Evolutionary conservation across 2,329 filamentous ascomycete genomes (phyloP).

Genomic region (Tolypocladium album): DNA sequence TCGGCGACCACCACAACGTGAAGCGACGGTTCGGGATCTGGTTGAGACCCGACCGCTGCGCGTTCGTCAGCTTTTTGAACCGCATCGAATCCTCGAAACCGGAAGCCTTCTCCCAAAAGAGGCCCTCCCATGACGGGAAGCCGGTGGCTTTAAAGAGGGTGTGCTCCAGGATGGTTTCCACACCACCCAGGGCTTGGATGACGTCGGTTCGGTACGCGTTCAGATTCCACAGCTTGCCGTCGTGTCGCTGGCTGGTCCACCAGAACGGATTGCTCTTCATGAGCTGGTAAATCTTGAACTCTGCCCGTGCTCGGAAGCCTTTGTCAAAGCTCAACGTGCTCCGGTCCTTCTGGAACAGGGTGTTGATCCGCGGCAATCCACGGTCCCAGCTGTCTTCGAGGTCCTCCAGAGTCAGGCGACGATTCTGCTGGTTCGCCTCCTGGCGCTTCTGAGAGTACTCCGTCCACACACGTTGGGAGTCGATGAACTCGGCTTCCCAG

Average conservation of each 20-base stretch:
- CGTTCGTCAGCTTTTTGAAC: conserved; percentile 98
- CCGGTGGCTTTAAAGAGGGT: conserved; percentile 95
- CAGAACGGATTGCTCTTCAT: conserved; percentile 99
- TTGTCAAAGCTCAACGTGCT: conserved; percentile 98
- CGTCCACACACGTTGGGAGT: conserved; percentile 97
- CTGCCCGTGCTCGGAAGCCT: conserved; percentile 86
- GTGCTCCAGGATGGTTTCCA: conserved; percentile 95
- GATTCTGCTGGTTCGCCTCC: conserved; percentile 95
- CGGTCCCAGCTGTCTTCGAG: conserved; percentile 98
- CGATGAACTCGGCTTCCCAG: conserved; percentile 98
- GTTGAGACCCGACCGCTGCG: conserved; percentile 90
- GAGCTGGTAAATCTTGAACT: conserved; percentile 97
- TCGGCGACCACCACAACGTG: conserved; percentile 93
- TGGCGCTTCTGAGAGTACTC: conserved; percentile 97
- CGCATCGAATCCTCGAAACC: conserved; percentile 67
- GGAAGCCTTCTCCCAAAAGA: conserved; percentile 71
- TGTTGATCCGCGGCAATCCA: conserved; percentile 95
- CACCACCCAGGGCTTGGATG: conserved; percentile 90
- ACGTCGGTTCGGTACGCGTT: conserved; percentile 95
- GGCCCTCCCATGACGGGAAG: conserved; percentile 92
- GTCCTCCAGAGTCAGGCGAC: conserved; percentile 87
- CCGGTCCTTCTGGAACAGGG: conserved; percentile 95
- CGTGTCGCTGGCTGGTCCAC: conserved; percentile 97
- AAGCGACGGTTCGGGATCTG: conserved; percentile 98
- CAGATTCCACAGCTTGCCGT: conserved; percentile 94